Base-by-base conservation (phyloP, 1,139 yeast genomes). In the Hyphopichia pseudoburtonii region DNA sequence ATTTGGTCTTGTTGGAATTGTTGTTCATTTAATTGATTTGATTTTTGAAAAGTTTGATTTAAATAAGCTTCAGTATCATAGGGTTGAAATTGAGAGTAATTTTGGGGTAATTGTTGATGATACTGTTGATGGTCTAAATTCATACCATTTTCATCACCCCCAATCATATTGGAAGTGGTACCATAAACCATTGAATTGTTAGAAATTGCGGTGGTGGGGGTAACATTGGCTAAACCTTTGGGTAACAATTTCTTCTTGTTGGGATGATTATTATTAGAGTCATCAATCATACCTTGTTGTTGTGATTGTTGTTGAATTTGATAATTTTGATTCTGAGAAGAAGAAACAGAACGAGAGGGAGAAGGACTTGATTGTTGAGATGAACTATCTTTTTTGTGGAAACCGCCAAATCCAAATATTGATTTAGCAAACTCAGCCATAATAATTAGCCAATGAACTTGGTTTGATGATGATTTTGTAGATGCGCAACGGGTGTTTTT, bases 361-460 rank as follows among this genome's bases (percentile, higher is more conserved):
- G 37, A 30, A 18, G 45, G 31, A 26, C 46, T 3, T 15, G 33
- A 21, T 34, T 28, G 47, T 37, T 27, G 46, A 43, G 32, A 46
- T 41, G 16, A 51, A n/a, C 14, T 44, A 27, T 56, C 64, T 39
- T 62, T 64, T 46, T 60, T 72, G 48, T 27, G 10, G 16, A 67
- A 70, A 27, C 73, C 72, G 39, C 80, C 74, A 52, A 80, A 76
- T 34, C 81, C 81, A 54, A 80, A 78, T 31, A 80, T 67, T 24
- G 78, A 70, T 54, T 77, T 79, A 34, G 84, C 82, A 62, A 79
- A 79, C 49, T 79, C 85, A 30, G 82, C 80, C 86, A 80, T 80
- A 7, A 16, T 27, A 6, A n/a, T n/a, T n/a, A n/a, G n/a, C n/a
- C n/a, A n/a, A n/a, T n/a, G n/a, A n/a, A n/a, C n/a, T n/a, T n/a